Percentiles rank a stretch among this genome's conserved stretches.
phyloP scores from a whole-genome alignment of 805 yeast genomes.

The Wickerhamiella azymoides region DNA sequence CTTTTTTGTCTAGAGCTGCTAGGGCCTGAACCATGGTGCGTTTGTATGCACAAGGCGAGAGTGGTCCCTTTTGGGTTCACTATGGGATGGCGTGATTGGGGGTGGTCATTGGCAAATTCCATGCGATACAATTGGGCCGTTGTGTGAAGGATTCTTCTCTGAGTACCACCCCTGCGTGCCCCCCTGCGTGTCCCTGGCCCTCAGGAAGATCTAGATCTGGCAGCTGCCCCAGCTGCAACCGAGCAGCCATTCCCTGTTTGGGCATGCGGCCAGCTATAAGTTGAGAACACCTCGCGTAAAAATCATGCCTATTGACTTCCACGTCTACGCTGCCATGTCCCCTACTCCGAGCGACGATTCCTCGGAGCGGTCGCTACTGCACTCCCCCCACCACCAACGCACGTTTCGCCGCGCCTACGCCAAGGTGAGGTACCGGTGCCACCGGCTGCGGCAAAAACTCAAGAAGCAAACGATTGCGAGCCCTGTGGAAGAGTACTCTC shows the following conservation, averaged over 20 bases:
- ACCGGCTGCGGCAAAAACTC: neutral
- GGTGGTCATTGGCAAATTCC: neutral
- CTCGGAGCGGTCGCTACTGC: slow-evolving; percentile 1
- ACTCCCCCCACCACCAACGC: neutral
- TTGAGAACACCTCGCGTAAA: slow-evolving; percentile 37
- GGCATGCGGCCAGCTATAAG: slow-evolving; percentile 41
- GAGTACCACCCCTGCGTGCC: no score
- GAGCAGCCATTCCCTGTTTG: no score
- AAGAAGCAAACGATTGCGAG: neutral
- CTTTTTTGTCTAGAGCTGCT: neutral
- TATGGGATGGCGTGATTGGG: neutral
- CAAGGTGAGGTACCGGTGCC: neutral
- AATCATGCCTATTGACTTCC: slow-evolving; percentile 1
- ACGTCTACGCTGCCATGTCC: neutral
- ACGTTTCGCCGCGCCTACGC: slow-evolving; percentile 1
- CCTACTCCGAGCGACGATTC: neutral
- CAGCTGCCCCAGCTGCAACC: no score
- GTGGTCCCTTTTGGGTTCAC: neutral
- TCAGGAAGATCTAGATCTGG: no score
- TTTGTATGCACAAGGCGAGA: neutral
- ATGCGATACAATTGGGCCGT: no score
- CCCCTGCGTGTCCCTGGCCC: no score
- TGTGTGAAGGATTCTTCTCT: no score
- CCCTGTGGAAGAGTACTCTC: neutral
- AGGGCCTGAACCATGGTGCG: neutral